Base-by-base conservation (phyloP, 1,139 yeast genomes). In the Yamadazyma songkhlaensis region DNA sequence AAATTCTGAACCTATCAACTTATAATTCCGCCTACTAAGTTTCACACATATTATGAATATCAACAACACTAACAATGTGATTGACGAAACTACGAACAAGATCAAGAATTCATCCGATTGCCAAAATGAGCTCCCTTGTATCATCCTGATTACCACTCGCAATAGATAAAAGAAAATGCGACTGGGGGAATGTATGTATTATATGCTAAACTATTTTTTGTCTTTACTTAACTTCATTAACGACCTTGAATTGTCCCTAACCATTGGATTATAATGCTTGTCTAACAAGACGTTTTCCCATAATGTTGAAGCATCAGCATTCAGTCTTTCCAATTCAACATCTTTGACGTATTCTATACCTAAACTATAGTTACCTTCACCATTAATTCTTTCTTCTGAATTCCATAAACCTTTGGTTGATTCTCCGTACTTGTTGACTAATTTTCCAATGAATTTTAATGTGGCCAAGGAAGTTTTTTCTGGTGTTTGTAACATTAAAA, bases 271-370 rank as follows among this genome's bases (percentile, higher is more conserved):
- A 56, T 85, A 92, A 59, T 92, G 97, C 44, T 81, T 78, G 43
- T 83, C 84, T 42, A 92, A 65, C 36, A 90, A 60, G 3, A 82
- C 81, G 38, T 81, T 79, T 55, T 92, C 97, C 95, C 96, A 92
- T 34, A 90, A 64, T 0, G 89, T 84, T 1, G 97, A 95, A 10
- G 94, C 94, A 35, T 83, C 90, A 3, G 95, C 77, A 53, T 90
- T 89, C 48, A 85, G 69, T 58, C 94, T 78, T 49, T 84, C 88
- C 8, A 88, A 78, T 34, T 78, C 82, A 5, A 71, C 68, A 38
- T 65, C 72, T 36, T 60, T 50, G 31, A 55, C 57, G n/a, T 12
- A n/a, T 37, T 82, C 88, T 49, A 82, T 71, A 25, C 81, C 78
- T 53, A 84, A 83, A 5, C 72, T 67, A 39, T 96, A 96, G 45